A percentile compares a stretch with the other conserved stretches of the same genome.
These are phyloP conservation scores for Astragalus membranaceus DNA, from an alignment of 306 rosid genomes.

Conservation along the genomic window DNA sequence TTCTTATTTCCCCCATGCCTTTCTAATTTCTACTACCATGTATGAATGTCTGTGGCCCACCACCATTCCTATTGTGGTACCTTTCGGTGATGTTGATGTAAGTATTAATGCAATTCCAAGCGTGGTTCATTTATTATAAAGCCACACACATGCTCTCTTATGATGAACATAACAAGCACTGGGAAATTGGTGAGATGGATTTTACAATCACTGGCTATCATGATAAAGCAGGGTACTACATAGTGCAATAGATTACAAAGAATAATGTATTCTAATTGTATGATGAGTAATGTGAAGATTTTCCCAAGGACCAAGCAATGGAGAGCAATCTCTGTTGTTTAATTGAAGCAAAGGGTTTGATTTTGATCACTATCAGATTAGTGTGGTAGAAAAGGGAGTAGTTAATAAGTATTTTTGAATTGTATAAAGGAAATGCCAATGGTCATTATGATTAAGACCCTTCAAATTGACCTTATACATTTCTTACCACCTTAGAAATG, in stretches of 20 bases:
- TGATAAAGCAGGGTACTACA: slow-evolving; percentile 24
- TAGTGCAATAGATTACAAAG: slow-evolving; percentile 19
- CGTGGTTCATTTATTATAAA: slow-evolving; percentile 23
- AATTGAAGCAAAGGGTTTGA: not conserved
- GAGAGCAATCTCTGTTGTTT: not conserved
- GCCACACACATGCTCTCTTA: slow-evolving; percentile 53
- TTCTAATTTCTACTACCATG: not conserved
- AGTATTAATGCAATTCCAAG: slow-evolving; percentile 18
- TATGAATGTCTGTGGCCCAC: slow-evolving; percentile 33
- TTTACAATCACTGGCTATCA: slow-evolving; percentile 42
- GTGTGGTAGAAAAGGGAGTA: slow-evolving; percentile 8
- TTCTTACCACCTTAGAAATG: not conserved
- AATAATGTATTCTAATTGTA: slow-evolving; percentile 5
- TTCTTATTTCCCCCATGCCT: not conserved
- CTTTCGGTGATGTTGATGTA: slow-evolving; percentile 67
- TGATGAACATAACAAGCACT: slow-evolving; percentile 56
- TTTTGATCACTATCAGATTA: slow-evolving; percentile 1
- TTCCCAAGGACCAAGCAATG: not conserved
- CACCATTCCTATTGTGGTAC: slow-evolving; percentile 18
- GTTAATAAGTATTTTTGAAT: not conserved
- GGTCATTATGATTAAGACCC: not conserved
- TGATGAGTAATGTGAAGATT: not conserved
- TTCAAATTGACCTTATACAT: slow-evolving; percentile 3
- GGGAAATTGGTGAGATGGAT: slow-evolving; percentile 32
- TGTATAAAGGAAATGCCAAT: not conserved